Base-by-base conservation (phyloP, 495 filamentous ascomycete species). In the Xylaria grammica region DNA sequence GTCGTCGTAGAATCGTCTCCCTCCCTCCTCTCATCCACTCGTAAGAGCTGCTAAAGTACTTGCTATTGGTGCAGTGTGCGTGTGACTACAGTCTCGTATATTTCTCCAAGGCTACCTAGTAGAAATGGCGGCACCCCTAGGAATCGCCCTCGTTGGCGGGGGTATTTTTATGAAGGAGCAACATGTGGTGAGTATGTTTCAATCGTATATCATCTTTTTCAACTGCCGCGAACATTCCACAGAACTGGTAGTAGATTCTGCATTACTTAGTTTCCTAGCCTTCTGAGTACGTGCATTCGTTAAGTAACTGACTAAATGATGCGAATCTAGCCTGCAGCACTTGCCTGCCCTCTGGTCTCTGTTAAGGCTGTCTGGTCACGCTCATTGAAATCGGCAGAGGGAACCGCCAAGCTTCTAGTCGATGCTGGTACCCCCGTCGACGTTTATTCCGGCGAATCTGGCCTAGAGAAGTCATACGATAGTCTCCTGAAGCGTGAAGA, bases 91-190 rank as follows among this genome's bases (percentile, higher is more conserved):
- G 32, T 45, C 13, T 26, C 29, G 24, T 19, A 38, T 48, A 22
- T 30, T 46, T 34, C 34, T 32, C 60, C 24, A 13, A 24, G 26
- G 15, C 36, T 53, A 53, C n/a, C n/a, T n/a, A n/a, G n/a, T n/a
- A n/a, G n/a, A 62, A 26, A 72, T 73, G 60, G 42, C 60, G 62
- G 79, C 74, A 70, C 71, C 75, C 68, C 78, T 87, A 54, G 85
- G 87, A 19, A 78, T 91, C 24, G 89, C 89, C 15, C 83, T 91
- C n/a, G 82, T 91, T 44, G 89, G 89, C 29, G 86, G 85, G 66
- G 89, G 89, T 72, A 81, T 79, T 69, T 79, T 80, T 50, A 79
- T 72, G 22, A 72, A 63, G 44, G 75, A 78, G 53, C 69, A 79
- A 50, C 82, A 85, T 62, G 69, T 82, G 26, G 75, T 79, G 57